A percentile compares a stretch with the other conserved stretches of the same genome.
These are phyloP conservation scores for Cryphonectria naterciae DNA, from an alignment of 2,329 filamentous ascomycete species.

Conservation along the genomic window DNA sequence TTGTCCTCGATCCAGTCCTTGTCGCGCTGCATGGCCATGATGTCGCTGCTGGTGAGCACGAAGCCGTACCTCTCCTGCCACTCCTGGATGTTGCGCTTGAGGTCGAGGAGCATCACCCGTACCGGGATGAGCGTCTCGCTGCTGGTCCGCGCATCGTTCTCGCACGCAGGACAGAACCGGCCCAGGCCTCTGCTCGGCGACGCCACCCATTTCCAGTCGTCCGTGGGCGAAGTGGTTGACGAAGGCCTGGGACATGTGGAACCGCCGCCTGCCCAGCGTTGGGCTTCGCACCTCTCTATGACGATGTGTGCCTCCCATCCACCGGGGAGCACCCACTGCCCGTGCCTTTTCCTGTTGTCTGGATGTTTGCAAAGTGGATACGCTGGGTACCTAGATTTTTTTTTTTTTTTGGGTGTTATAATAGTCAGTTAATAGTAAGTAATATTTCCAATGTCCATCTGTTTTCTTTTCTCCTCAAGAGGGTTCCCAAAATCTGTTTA, in stretches of 20 bases:
- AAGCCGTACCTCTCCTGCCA: background rate
- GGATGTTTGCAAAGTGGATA: constrained; percentile 10
- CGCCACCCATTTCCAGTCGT: constrained; percentile 4
- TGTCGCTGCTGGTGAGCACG: background rate
- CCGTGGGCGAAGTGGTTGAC: background rate
- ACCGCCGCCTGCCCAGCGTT: background rate
- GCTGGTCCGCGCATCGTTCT: background rate
- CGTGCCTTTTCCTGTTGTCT: constrained; percentile 2
- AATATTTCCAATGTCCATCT: background rate
- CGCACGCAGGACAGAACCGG: constrained; percentile 3
- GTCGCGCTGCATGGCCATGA: background rate
- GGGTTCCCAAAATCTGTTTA: no score
- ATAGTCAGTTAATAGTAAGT: background rate
- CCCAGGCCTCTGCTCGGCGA: background rate
- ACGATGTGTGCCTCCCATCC: constrained; percentile 1
- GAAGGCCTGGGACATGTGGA: background rate
- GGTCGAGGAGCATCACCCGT: background rate
- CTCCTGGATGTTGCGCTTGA: constrained; percentile 1
- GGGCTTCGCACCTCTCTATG: background rate
- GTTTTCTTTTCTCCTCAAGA: background rate
- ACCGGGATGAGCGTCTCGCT: background rate
- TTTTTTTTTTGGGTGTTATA: background rate
- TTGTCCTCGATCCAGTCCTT: background rate
- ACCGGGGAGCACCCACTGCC: background rate
- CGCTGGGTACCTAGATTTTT: background rate